phyloP scores from a whole-genome alignment of 1,284 basidiomycete species.

The Ustilago bromivora region DNA sequence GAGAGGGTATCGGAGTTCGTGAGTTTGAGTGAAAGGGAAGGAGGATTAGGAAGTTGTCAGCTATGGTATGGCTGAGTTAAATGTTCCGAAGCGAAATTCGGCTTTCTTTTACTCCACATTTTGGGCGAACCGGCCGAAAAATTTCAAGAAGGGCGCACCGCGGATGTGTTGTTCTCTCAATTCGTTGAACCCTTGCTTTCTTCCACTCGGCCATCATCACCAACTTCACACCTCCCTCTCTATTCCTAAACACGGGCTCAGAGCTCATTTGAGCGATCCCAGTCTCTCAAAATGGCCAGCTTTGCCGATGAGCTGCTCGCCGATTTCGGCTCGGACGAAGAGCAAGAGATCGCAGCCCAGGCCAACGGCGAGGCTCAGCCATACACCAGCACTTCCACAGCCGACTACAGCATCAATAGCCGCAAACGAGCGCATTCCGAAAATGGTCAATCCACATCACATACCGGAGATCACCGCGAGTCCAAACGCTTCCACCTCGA shows the following conservation, averaged over 20 bases:
- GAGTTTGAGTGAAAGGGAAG: background rate
- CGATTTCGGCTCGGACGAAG: conserved; percentile 76
- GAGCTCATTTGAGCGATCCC: no score
- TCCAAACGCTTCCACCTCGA: conserved; percentile 38
- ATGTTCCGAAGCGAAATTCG: conserved; percentile 11
- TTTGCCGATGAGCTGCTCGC: conserved; percentile 88
- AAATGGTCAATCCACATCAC: conserved; percentile 72
- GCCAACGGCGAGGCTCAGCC: conserved; percentile 66
- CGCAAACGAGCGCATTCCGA: conserved; percentile 39
- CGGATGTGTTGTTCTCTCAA: conserved; percentile 8
- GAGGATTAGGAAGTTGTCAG: background rate
- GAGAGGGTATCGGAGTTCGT: background rate
- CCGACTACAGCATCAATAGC: conserved; percentile 71
- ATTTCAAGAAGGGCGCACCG: conserved; percentile 3
- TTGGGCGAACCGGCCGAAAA: conserved; percentile 13
- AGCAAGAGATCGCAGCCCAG: conserved; percentile 68
- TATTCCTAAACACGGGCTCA: background rate
- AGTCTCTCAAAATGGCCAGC: conserved; percentile 58
- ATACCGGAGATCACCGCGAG: conserved; percentile 22
- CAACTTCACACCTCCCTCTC: background rate
- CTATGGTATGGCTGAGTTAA: conserved; percentile 26
- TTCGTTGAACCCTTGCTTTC: conserved; percentile 18
- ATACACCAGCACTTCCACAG: conserved; percentile 1
- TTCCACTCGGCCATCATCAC: conserved; percentile 1
- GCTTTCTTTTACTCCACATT: conserved; percentile 27